Base-by-base conservation (phyloP, 352 stramenopile species). In the Globisporangium carolinianum region DNA sequence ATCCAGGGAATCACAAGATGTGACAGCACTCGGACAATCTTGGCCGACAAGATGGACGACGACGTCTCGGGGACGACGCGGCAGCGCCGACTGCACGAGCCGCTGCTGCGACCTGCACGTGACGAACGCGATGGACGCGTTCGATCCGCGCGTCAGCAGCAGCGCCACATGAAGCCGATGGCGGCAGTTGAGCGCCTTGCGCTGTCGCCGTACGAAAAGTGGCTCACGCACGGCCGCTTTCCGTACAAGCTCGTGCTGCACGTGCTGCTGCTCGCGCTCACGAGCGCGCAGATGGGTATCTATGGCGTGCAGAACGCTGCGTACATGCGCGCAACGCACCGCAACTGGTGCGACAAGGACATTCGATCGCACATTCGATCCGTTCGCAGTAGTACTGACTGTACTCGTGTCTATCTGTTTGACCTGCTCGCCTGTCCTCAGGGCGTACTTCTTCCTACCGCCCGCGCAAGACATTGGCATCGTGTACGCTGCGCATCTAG, bases 121-220 rank as follows among this genome's bases (percentile, higher is more conserved):
- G 6, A 11, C 45, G 45, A 49, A 1, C 5, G 0, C 15, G 15
- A 49, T 24, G 15, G 62, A 10, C 24, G 42, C 47, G 39, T 18
- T 3, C 11, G 35, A 4, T 4, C 37, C 8, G n/a, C 18, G 47
- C 41, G 32, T 15, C 57, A 17, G 32, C 7, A 59, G 7, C 52
- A 49, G 35, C 43, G 36, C 18, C 15, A 4, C 14, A n/a, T 32
- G 7, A 50, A 18, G 17, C 51, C 36, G 1, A 86, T 87, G 78
- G 72, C 65, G 3, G 57, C 63, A 15, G 60, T 83, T 38, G 81
- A 90, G 65, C 65, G 69, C 32, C 58, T 90, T 39, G 54, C 86
- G 66, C 71, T 95, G 12, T 92, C 86, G n/a, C 81, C 82, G 17
- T 90, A 79, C 71, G 83, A 91, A 57, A 94, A 92, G 51, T 95